A percentile compares a stretch with the other conserved stretches of the same genome.
Evolutionary conservation across 768 basidiomycete genomes (phyloP).

Genomic region (Phylloporus sp.): DNA sequence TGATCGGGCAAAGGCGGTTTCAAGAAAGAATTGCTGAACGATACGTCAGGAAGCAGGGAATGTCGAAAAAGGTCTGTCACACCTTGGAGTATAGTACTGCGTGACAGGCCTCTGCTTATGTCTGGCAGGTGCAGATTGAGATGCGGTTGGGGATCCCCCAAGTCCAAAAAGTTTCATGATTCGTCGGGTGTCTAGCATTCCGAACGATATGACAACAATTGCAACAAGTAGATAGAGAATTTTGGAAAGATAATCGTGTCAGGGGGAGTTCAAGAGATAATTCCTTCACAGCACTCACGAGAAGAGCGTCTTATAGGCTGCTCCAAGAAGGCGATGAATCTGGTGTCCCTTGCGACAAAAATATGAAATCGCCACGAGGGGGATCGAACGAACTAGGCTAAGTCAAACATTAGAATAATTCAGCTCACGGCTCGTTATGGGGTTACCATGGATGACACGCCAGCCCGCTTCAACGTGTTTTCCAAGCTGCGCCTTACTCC

Average conservation of each 20-base stretch:
- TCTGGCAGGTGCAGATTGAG: slow-evolving; percentile 17
- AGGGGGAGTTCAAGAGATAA: slow-evolving; percentile 11
- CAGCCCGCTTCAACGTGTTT: slow-evolving; percentile 24
- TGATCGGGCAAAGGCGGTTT: slow-evolving; percentile 10
- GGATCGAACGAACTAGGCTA: slow-evolving; percentile 1
- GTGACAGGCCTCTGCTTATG: slow-evolving; percentile 23
- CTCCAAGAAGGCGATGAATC: slow-evolving; percentile 27
- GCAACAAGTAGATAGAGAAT: slow-evolving; percentile 25
- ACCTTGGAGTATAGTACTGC: slow-evolving; percentile 25
- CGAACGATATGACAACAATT: slow-evolving; percentile 20
- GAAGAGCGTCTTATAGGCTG: slow-evolving; percentile 16
- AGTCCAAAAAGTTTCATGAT: slow-evolving; percentile 32
- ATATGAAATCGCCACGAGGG: slow-evolving; percentile 23
- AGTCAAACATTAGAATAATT: slow-evolving; percentile 3
- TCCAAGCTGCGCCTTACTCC: slow-evolving; percentile 15
- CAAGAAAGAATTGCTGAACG: slow-evolving; percentile 10
- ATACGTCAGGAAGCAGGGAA: slow-evolving; percentile 1
- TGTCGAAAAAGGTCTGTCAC: neutral
- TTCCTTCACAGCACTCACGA: slow-evolving; percentile 11
- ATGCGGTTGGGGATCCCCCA: slow-evolving; percentile 25
- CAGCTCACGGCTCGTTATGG: slow-evolving; percentile 8
- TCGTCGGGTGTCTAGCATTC: slow-evolving; percentile 32
- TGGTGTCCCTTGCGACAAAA: slow-evolving; percentile 8
- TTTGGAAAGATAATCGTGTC: slow-evolving; percentile 18
- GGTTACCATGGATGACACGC: slow-evolving; percentile 5